Evolutionary conservation across 805 yeast species (phyloP).

Genomic region (Teunomyces tritomae): DNA sequence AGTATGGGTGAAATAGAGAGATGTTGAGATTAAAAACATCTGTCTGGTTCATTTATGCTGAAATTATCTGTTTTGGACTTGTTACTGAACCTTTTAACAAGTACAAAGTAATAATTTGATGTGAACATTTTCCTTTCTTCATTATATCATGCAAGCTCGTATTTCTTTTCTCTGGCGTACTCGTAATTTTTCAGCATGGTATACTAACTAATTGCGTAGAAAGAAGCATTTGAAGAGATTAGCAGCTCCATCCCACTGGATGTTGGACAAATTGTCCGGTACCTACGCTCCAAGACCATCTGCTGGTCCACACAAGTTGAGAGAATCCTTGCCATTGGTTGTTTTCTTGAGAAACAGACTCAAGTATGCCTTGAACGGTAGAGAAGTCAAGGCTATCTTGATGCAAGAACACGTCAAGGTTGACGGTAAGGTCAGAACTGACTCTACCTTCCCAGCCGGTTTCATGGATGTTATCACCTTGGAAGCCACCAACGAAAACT

Average conservation of each 20-base stretch:
- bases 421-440: conserved; percentile 99
- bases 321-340: conserved; percentile 33
- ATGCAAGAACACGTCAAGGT: conserved; percentile 50
- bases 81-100: no score
- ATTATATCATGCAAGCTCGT: background rate
- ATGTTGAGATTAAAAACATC: no score
- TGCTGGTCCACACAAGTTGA: conserved; percentile 35
- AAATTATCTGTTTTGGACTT: background rate
- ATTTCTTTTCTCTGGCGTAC: background rate
- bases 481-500: conserved; percentile 98
- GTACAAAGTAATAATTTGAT: no score
- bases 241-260: conserved; percentile 39
- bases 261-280: conserved; percentile 38
- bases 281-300: conserved; percentile 36
- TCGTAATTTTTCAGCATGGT: conserved; percentile 3
- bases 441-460: conserved; percentile 98
- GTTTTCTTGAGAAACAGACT: conserved; percentile 34
- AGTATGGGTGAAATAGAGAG: conserved; percentile 5
- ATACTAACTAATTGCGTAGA: conserved; percentile 20
- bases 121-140: background rate
- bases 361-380: conserved; percentile 34
- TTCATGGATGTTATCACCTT: conserved; percentile 98
- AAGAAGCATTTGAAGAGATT: conserved; percentile 37
- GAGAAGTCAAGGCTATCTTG: conserved; percentile 34
- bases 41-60: no score